Conservation (phyloP, 306 rosid genomes). For the Dicorynia guianensis region DNA sequence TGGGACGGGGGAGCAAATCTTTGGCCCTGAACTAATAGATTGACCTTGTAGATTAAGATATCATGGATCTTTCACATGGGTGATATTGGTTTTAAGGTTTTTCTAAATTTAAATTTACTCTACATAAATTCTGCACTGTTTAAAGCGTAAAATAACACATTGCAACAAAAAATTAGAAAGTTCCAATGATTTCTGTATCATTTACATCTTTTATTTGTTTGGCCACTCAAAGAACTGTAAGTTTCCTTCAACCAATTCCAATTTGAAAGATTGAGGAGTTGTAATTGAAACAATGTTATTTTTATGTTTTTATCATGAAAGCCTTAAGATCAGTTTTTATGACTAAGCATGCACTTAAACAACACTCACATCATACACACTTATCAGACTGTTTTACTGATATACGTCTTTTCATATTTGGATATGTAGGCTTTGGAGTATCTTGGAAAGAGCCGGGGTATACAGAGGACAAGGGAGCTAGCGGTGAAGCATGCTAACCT, state of each 20-base stretch:
- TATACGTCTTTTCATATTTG: slow-evolving; percentile 30
- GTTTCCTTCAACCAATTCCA: background rate
- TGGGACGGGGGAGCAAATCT: background rate
- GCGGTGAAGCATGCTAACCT: slow-evolving; percentile 84
- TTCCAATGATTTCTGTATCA: background rate
- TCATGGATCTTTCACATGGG: background rate
- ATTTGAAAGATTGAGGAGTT: background rate
- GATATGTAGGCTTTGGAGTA: slow-evolving; percentile 80
- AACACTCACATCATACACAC: background rate
- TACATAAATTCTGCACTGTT: background rate
- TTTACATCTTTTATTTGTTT: background rate
- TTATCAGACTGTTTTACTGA: background rate
- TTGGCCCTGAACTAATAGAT: background rate
- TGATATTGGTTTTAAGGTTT: background rate
- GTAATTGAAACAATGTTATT: background rate
- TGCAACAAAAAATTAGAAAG: background rate
- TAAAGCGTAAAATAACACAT: background rate
- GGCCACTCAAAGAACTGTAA: background rate
- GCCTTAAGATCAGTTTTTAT: background rate
- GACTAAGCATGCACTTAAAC: background rate
- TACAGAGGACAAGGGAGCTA: slow-evolving; percentile 84
- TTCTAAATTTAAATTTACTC: background rate
- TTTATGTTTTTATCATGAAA: background rate
- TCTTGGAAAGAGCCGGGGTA: slow-evolving; percentile 82
- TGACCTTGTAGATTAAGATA: background rate